Percentiles rank a stretch among this genome's conserved stretches.
phyloP scores from a whole-genome alignment of 177 flowering plant genomes.

The Vitis hybrid region DNA sequence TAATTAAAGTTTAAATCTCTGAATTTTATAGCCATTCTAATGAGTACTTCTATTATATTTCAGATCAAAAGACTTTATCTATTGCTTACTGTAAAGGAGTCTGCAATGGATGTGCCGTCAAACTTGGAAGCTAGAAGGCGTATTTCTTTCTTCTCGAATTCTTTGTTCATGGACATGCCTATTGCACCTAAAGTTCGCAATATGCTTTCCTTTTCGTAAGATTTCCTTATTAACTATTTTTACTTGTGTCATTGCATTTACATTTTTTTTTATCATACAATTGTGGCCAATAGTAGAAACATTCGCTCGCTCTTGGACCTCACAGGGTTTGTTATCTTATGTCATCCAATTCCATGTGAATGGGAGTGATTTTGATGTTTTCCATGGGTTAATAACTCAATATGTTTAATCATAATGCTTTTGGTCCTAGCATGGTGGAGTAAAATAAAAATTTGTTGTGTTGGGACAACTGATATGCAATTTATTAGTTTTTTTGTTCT shows the following conservation, averaged over 20 bases:
- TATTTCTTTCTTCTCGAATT: slow-evolving; percentile 92
- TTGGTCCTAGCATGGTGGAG: too few relatives aligned
- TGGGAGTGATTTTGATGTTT: too few relatives aligned
- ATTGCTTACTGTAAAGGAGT: slow-evolving; percentile 91
- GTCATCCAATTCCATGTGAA: too few relatives aligned
- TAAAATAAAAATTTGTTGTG: too few relatives aligned
- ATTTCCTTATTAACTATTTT: slow-evolving; percentile 8
- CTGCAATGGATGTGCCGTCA: slow-evolving; percentile 99
- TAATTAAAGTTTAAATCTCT: neutral
- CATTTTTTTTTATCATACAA: neutral
- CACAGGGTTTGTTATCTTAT: too few relatives aligned
- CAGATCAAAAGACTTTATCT: slow-evolving; percentile 85
- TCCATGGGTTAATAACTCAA: too few relatives aligned
- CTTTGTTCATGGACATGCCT: slow-evolving; percentile 98
- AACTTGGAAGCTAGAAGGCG: slow-evolving; percentile 97
- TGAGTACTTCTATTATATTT: neutral
- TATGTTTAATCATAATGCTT: too few relatives aligned
- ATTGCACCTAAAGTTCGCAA: slow-evolving; percentile 95
- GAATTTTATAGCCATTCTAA: neutral
- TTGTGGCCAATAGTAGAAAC: too few relatives aligned
- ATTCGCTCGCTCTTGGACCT: too few relatives aligned
- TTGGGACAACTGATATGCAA: too few relatives aligned
- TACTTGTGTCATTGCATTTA: neutral
- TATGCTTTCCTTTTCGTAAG: slow-evolving; percentile 99
- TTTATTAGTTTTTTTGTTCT: too few relatives aligned